These are phyloP conservation scores for Euphorbia pulcherrima DNA, from an alignment of 345 rosid genomes.

Conservation along the genomic window DNA sequence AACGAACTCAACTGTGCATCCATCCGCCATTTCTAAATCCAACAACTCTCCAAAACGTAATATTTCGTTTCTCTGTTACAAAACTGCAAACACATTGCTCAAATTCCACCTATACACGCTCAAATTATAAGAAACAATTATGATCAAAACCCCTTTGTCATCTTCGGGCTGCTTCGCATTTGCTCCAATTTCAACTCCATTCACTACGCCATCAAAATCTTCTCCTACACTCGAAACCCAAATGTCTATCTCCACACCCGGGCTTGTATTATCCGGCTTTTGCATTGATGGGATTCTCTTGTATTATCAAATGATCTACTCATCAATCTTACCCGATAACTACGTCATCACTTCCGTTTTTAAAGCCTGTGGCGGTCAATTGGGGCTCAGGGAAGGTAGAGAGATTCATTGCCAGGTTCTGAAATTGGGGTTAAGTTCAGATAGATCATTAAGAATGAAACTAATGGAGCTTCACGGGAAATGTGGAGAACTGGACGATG, in stretches of 20 bases:
- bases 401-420: slow-evolving; percentile 52
- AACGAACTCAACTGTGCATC: no score
- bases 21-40: neutral
- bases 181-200: slow-evolving; percentile 39
- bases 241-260: slow-evolving; percentile 57
- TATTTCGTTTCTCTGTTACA: slow-evolving; percentile 28
- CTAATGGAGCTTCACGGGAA: slow-evolving; percentile 47
- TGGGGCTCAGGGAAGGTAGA: slow-evolving; percentile 34
- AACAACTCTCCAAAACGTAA: slow-evolving; percentile 4
- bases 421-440: slow-evolving; percentile 47
- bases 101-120: slow-evolving; percentile 38
- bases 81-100: slow-evolving; percentile 28
- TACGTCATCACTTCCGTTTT: slow-evolving; percentile 46
- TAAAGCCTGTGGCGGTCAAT: slow-evolving; percentile 38
- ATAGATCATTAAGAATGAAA: slow-evolving; percentile 43
- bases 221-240: slow-evolving; percentile 35
- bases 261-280: slow-evolving; percentile 39
- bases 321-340: slow-evolving; percentile 42
- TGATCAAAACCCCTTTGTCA: slow-evolving; percentile 45
- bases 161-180: slow-evolving; percentile 56
- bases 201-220: slow-evolving; percentile 45
- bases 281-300: slow-evolving; percentile 38
- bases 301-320: slow-evolving; percentile 41
- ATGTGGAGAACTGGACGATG: slow-evolving; percentile 35
- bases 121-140: slow-evolving; percentile 41